Evolutionary conservation across 163 green algal species (phyloP).

Genomic region (Chloromonas sp.): DNA sequence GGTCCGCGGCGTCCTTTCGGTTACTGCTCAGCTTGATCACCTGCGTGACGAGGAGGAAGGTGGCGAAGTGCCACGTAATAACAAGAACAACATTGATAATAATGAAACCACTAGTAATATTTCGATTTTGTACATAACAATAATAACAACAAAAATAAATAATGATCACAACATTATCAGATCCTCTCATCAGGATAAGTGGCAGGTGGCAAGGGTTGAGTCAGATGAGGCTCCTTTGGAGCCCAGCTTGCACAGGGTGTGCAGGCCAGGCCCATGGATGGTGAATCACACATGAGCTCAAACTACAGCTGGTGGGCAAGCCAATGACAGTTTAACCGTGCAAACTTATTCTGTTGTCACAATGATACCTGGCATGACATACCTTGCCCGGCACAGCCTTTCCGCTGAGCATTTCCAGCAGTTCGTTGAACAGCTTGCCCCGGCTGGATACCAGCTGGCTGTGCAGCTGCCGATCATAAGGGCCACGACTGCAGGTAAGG

Average conservation of each 20-base stretch:
- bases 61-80: neutral
- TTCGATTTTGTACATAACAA: too few relatives aligned
- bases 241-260: neutral
- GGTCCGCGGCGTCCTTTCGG: slow-evolving; percentile 43
- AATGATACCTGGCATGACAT: neutral
- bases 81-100: too few relatives aligned
- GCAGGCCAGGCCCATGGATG: neutral
- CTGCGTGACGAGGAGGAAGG: neutral
- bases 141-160: neutral
- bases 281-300: too few relatives aligned
- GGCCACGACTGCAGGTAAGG: slow-evolving; percentile 9
- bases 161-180: neutral
- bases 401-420: slow-evolving; percentile 64
- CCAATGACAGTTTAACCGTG: too few relatives aligned
- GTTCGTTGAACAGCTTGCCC: slow-evolving; percentile 62
- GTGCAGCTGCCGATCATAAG: slow-evolving; percentile 20
- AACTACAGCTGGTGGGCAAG: too few relatives aligned
- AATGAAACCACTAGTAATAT: too few relatives aligned
- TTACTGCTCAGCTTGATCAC: slow-evolving; percentile 35
- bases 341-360: too few relatives aligned
- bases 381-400: slow-evolving; percentile 52
- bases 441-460: slow-evolving; percentile 40
- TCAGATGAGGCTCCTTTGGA: too few relatives aligned
- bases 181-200: neutral
- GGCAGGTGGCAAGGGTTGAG: too few relatives aligned